These are phyloP conservation scores for Plasmodium adleri DNA, from an alignment of 169 alveolate species.

Conservation along the genomic window DNA sequence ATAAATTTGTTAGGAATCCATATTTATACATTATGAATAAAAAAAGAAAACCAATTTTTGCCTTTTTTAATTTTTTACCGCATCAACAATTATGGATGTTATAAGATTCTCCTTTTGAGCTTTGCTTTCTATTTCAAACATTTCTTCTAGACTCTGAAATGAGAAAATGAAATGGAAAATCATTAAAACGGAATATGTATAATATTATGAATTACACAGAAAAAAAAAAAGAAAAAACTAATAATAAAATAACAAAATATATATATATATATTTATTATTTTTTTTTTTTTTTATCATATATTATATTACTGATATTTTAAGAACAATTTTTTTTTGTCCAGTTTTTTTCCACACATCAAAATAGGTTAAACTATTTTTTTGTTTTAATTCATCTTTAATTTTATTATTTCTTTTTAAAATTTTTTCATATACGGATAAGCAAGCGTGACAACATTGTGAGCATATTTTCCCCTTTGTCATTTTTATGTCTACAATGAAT, in stretches of 20 bases:
- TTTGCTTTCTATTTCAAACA: conserved; percentile 83
- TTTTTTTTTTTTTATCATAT: background rate
- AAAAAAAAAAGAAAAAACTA: background rate
- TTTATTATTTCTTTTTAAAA: conserved; percentile 51
- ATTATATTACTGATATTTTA: conserved; percentile 73
- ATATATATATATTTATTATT: too few species aligned
- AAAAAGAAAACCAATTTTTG: background rate
- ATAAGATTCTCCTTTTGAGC: conserved; percentile 83
- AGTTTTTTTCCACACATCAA: conserved; percentile 77
- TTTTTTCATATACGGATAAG: conserved; percentile 62
- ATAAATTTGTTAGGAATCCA: too few species aligned
- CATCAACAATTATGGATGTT: conserved; percentile 88
- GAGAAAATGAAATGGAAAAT: background rate
- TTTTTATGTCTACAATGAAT: conserved; percentile 86
- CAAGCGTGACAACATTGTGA: conserved; percentile 96
- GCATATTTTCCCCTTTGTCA: conserved; percentile 95
- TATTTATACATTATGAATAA: too few species aligned
- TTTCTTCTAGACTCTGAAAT: conserved; percentile 83
- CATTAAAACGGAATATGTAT: background rate
- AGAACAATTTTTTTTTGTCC: conserved; percentile 88
- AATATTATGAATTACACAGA: background rate
- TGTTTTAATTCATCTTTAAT: conserved; percentile 6
- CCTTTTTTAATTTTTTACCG: conserved; percentile 51
- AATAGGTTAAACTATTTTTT: conserved; percentile 31
- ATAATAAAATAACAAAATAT: background rate